A percentile compares a stretch with the other conserved stretches of the same genome.
These are phyloP conservation scores for Sporothrix humicola DNA, from an alignment of 2,329 filamentous ascomycete genomes.

Conservation along the genomic window DNA sequence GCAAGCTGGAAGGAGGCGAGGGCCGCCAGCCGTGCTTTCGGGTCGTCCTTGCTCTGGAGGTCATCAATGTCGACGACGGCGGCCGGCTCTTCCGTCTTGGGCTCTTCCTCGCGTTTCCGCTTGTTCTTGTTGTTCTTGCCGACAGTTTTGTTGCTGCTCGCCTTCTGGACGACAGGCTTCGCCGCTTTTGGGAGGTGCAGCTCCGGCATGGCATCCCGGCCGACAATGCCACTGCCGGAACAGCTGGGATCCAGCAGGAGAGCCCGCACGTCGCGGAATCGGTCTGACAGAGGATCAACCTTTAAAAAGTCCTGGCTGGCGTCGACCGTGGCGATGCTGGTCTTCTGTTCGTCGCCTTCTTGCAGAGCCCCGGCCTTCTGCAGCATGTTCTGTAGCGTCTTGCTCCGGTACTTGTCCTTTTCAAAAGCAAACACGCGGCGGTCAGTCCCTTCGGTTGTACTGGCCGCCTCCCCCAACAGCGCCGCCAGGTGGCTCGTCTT, in stretches of 20 bases:
- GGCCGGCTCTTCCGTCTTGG: conserved; percentile 4
- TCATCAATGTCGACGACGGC: conserved; percentile 47
- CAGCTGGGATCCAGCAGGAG: conserved; percentile 92
- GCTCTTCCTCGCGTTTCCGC: conserved; percentile 47
- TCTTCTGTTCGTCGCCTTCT: conserved; percentile 41
- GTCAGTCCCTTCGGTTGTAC: conserved; percentile 18
- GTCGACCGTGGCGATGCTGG: conserved; percentile 68
- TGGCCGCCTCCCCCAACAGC: conserved; percentile 57
- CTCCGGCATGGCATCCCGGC: conserved; percentile 77
- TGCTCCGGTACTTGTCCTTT: conserved; percentile 72
- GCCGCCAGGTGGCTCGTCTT: conserved; percentile 95
- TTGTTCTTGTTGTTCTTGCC: conserved; percentile 48
- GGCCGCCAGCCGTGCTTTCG: conserved; percentile 70
- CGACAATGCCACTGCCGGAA: conserved; percentile 92
- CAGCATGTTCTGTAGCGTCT: conserved; percentile 85
- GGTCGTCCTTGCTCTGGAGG: conserved; percentile 63
- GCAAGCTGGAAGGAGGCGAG: conserved; percentile 82
- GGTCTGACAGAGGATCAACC: conserved; percentile 66
- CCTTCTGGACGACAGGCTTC: conserved; percentile 27
- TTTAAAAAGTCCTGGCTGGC: conserved; percentile 82
- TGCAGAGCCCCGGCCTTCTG: conserved; percentile 68
- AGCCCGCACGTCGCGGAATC: conserved; percentile 74
- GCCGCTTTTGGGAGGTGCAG: conserved; percentile 62
- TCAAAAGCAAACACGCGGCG: conserved; percentile 75
- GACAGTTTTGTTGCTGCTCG: not conserved